A percentile compares a stretch with the other conserved stretches of the same genome.
phyloP scores from a whole-genome alignment of 805 yeast species.

The Yarrowia keelungensis region DNA sequence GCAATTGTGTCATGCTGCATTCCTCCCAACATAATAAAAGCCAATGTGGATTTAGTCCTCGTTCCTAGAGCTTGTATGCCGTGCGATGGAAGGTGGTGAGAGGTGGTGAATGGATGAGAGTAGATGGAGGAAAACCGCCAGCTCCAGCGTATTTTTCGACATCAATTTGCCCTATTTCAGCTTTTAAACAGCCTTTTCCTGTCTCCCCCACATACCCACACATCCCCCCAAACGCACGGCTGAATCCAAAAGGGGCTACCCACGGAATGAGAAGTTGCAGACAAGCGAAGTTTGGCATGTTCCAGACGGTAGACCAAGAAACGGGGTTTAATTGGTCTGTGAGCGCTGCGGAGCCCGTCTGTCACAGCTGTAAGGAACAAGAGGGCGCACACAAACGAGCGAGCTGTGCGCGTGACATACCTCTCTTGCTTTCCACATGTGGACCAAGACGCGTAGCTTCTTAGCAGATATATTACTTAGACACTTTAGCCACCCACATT shows the following conservation, averaged over 20 bases:
- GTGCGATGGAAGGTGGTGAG: conserved; percentile 4
- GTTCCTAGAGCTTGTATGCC: conserved; percentile 20
- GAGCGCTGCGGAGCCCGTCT: no score
- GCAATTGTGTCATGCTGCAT: conserved; percentile 31
- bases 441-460: no score
- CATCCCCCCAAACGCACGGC: not conserved
- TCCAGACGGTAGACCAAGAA: not conserved
- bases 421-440: no score
- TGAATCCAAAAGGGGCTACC: conserved; percentile 29
- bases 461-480: no score
- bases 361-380: no score
- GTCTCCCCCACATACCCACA: not conserved
- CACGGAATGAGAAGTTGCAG: conserved; percentile 16
- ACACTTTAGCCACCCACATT: conserved; percentile 3
- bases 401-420: no score
- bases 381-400: no score
- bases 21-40: conserved; percentile 24
- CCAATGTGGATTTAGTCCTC: not conserved
- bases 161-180: not conserved
- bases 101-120: not conserved
- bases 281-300: not conserved
- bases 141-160: not conserved
- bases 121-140: no score
- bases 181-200: not conserved
- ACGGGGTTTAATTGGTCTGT: no score